phyloP scores from a whole-genome alignment of 2,329 filamentous ascomycete genomes.

The Triangularia setosa region DNA sequence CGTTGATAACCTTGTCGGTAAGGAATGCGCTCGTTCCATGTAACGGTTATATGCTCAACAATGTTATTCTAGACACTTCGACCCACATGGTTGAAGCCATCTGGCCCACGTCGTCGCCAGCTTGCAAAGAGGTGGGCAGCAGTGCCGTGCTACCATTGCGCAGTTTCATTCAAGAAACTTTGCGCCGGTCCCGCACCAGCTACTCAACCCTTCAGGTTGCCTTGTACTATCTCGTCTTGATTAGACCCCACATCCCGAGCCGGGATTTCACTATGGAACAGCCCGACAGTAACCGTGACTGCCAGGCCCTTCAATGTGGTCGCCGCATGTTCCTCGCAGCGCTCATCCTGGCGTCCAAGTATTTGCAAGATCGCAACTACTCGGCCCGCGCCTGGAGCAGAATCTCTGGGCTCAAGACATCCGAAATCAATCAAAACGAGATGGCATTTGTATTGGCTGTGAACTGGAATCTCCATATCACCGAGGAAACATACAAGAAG shows the following conservation, averaged over 20 bases:
- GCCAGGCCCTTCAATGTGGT: conserved; percentile 85
- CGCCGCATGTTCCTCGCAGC: conserved; percentile 96
- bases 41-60: conserved; percentile 33
- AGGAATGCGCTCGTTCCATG: conserved; percentile 40
- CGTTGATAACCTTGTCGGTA: conserved; percentile 96
- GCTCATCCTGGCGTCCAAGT: conserved; percentile 94
- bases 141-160: conserved; percentile 71
- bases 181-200: conserved; percentile 90
- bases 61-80: conserved; percentile 72
- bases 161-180: conserved; percentile 95
- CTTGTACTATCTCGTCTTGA: conserved; percentile 90
- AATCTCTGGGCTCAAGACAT: conserved; percentile 90
- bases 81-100: conserved; percentile 96
- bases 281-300: conserved; percentile 64
- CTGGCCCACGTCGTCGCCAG: conserved; percentile 84
- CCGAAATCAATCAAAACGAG: conserved; percentile 96
- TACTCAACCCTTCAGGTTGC: conserved; percentile 97
- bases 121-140: conserved; percentile 67
- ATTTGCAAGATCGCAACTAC: conserved; percentile 96
- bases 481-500: conserved; percentile 80
- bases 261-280: conserved; percentile 86
- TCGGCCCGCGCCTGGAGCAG: conserved; percentile 98
- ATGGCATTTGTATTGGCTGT: conserved; percentile 86
- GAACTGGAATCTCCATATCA: conserved; percentile 92
- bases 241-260: conserved; percentile 82